Base-by-base conservation (phyloP, 495 filamentous ascomycete species). In the Penicillium daleae region DNA sequence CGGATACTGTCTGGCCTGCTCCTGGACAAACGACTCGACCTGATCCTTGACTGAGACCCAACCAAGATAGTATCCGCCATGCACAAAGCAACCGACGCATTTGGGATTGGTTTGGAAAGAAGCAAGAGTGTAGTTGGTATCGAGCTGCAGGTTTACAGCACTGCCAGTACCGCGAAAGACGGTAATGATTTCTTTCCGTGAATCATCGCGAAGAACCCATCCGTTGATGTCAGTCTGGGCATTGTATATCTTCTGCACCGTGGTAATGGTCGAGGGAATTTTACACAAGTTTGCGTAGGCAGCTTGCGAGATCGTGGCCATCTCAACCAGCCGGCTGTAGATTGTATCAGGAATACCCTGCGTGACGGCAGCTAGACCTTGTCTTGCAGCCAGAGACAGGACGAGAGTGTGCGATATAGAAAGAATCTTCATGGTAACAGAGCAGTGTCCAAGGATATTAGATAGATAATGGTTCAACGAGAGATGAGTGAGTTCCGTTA, bases 11-110 rank as follows among this genome's bases (percentile, higher is more conserved):
- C 15, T 59, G 57, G 46, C 42, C 31, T 59, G 57, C 44, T 35
- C n/a, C n/a, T 59, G 26, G 21, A 59, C 57, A 32, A 59, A 29
- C n/a, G 57, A 59, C 42, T 49, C 29, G 21, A 59, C 57, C 31
- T 59, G 57, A 59, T 59, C 57, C 48, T 59, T 44, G 57, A 59
- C 57, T 15, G 57, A 59, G 57, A 59, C 5, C 57, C 57, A 59
- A 37, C 57, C 57, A 51, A 51, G 26, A 59, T 59, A 59, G 57
- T 59, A 59, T 59, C 57, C 57, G 27, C 57, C 57, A 37, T 59
- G 57, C 27, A 59, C 57, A 3, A 8, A 44, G 32, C 57, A 59
- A 26, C 57, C 57, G 2, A 17, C 42, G 15, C 57, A 59, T 51
- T 59, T n/a, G 32, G 57, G 57, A 26, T 49, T 29, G 40, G 42